Base-by-base conservation (phyloP, 768 basidiomycete species). In the Imleria badia region DNA sequence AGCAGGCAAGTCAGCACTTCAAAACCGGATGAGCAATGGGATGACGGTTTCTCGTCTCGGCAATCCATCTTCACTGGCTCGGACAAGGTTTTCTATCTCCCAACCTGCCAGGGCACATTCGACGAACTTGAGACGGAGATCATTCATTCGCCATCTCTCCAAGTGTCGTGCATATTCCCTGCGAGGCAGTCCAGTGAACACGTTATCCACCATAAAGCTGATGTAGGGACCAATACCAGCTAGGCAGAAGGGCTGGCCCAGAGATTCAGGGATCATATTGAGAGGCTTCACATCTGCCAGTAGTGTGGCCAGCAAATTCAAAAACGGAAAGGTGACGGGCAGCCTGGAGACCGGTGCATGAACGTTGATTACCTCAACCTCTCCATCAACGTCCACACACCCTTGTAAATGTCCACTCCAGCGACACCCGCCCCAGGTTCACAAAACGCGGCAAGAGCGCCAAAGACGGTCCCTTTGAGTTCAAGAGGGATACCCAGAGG, bases 261-360 rank as follows among this genome's bases (percentile, higher is more conserved):
- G 74, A 38, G 75, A 76, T 52, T 95, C 87, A 2, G 93, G 90
- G 43, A 94, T 83, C 22, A 92, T 89, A 66, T 87, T 84, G 46
- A 85, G 69, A 2, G 86, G 72, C 46, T 84, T 84, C 8, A 77
- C 71, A 48, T 87, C 85, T 33, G 78, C 66, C 15, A 98, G 78
- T 53, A 98, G 80, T 0, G 91, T 86, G 61, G 81, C 81, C 55
- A 98, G 82, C 43, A 98, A 80, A 52, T 82, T 81, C 47, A 98
- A 73, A 75, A 98, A 96, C 0, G 95, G 87, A 19, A 91, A 86
- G 0, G 95, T 96, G n/a, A n/a, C n/a, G n/a, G n/a, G n/a, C n/a
- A n/a, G n/a, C n/a, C n/a, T n/a, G n/a, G n/a, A n/a, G n/a, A n/a
- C n/a, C n/a, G n/a, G n/a, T n/a, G n/a, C n/a, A n/a, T n/a, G n/a